Evolutionary conservation across 768 basidiomycete genomes (phyloP).

Genomic region (Auriscalpium microsporum): DNA sequence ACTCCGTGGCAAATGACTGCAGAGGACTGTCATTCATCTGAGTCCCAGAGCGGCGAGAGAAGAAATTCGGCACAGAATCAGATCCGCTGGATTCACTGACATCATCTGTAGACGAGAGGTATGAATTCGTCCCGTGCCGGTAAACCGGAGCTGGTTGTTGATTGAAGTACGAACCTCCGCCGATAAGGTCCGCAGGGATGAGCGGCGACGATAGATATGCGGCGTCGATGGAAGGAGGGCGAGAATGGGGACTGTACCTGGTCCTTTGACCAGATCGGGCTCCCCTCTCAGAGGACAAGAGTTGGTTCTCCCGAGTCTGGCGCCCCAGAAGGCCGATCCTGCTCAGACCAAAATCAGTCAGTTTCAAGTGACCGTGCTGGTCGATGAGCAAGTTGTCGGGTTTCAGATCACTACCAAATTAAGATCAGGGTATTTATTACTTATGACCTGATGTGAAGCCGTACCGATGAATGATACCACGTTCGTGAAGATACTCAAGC

Average conservation of each 20-base stretch:
- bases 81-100: conserved; percentile 82
- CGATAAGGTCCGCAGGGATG: conserved; percentile 43
- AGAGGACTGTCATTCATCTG: conserved; percentile 61
- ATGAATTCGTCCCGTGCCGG: conserved; percentile 56
- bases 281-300: conserved; percentile 23
- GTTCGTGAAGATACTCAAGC: conserved; percentile 91
- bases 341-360: conserved; percentile 96
- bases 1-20: conserved; percentile 80
- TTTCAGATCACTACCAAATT: conserved; percentile 72
- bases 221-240: conserved; percentile 77
- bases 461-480: conserved; percentile 94
- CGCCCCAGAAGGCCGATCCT: conserved; percentile 96
- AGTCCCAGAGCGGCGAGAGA: conserved; percentile 32
- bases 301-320: conserved; percentile 66
- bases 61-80: conserved; percentile 45
- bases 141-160: conserved; percentile 54
- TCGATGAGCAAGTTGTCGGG: conserved; percentile 98
- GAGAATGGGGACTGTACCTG: conserved; percentile 57
- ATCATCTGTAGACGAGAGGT: conserved; percentile 69
- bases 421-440: conserved; percentile 2
- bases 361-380: conserved; percentile 90
- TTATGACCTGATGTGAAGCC: conserved; percentile 19
- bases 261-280: conserved; percentile 30
- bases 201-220: conserved; percentile 73
- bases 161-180: conserved; percentile 74